These are phyloP conservation scores for Globisporangium radiosum DNA, from an alignment of 352 stramenopile genomes.

Conservation along the genomic window DNA sequence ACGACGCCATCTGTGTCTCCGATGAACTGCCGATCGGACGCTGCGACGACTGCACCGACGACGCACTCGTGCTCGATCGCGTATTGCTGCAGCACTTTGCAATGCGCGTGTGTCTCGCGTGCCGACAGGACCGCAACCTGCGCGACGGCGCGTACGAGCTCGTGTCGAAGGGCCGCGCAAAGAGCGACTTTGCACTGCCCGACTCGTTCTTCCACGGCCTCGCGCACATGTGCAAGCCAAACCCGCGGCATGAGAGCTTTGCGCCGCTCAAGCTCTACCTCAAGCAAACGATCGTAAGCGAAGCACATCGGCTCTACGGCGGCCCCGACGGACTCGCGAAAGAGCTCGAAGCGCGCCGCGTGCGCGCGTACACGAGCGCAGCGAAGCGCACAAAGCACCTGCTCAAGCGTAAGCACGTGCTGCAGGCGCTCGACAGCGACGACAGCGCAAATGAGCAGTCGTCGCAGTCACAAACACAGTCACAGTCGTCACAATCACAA, in stretches of 20 bases:
- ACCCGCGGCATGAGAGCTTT: slow-evolving; percentile 61
- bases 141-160: slow-evolving; percentile 49
- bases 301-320: slow-evolving; percentile 45
- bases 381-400: slow-evolving; percentile 51
- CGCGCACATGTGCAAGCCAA: slow-evolving; percentile 43
- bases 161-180: slow-evolving; percentile 50
- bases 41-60: slow-evolving; percentile 45
- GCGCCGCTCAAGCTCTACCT: slow-evolving; percentile 62
- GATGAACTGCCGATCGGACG: slow-evolving; percentile 23
- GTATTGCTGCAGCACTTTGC: slow-evolving; percentile 46
- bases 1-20: not conserved
- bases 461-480: slow-evolving; percentile 2
- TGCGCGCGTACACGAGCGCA: slow-evolving; percentile 39
- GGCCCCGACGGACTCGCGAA: slow-evolving; percentile 30
- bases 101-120: slow-evolving; percentile 48
- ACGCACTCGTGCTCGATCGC: slow-evolving; percentile 40
- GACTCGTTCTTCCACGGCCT: slow-evolving; percentile 53
- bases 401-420: slow-evolving; percentile 35
- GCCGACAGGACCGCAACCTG: slow-evolving; percentile 53
- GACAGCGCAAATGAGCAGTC: not conserved
- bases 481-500: not conserved
- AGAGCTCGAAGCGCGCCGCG: slow-evolving; percentile 39
- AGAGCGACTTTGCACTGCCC: slow-evolving; percentile 48
- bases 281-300: slow-evolving; percentile 39
- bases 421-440: slow-evolving; percentile 12